Percentiles rank a stretch among this genome's conserved stretches.
Evolutionary conservation across 1,139 yeast genomes (phyloP).

Genomic region (Saccharomycopsis phalli): DNA sequence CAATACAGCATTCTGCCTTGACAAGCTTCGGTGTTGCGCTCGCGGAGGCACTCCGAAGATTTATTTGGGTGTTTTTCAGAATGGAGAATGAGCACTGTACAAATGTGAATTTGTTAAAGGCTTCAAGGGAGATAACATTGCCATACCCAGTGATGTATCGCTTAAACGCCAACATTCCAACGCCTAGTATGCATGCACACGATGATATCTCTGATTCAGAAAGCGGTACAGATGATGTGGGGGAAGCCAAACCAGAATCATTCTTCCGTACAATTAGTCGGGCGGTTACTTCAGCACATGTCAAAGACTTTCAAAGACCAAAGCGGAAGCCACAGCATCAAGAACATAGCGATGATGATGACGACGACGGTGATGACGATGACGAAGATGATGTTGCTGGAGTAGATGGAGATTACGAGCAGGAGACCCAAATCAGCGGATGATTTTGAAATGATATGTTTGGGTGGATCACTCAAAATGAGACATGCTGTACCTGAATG

Average conservation of each 20-base stretch:
- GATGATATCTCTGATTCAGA: neutral
- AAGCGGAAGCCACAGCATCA: slow-evolving; percentile 29
- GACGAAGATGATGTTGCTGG: slow-evolving; percentile 3
- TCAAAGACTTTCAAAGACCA: slow-evolving; percentile 77
- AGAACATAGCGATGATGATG: slow-evolving; percentile 24
- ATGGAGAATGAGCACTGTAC: slow-evolving; percentile 95
- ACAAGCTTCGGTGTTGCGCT: slow-evolving; percentile 78
- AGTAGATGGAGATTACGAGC: too few species aligned
- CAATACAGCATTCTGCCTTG: slow-evolving; percentile 81
- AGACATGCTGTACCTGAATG: too few species aligned
- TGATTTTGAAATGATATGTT: too few species aligned
- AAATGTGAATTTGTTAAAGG: slow-evolving; percentile 75
- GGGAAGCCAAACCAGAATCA: slow-evolving; percentile 21
- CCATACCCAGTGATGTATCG: slow-evolving; percentile 47
- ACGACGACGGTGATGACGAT: slow-evolving; percentile 16
- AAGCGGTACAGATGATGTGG: slow-evolving; percentile 2
- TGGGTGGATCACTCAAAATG: too few species aligned
- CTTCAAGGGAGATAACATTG: slow-evolving; percentile 76
- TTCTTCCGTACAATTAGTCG: slow-evolving; percentile 44
- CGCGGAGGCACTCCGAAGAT: slow-evolving; percentile 74
- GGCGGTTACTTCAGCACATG: slow-evolving; percentile 70
- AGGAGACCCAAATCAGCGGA: too few species aligned
- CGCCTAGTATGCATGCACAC: neutral
- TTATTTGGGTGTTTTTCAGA: slow-evolving; percentile 83
- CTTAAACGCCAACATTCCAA: slow-evolving; percentile 10